Evolutionary conservation across 2,329 filamentous ascomycete species (phyloP).

Genomic region (Pseudogymnoascus sp.): DNA sequence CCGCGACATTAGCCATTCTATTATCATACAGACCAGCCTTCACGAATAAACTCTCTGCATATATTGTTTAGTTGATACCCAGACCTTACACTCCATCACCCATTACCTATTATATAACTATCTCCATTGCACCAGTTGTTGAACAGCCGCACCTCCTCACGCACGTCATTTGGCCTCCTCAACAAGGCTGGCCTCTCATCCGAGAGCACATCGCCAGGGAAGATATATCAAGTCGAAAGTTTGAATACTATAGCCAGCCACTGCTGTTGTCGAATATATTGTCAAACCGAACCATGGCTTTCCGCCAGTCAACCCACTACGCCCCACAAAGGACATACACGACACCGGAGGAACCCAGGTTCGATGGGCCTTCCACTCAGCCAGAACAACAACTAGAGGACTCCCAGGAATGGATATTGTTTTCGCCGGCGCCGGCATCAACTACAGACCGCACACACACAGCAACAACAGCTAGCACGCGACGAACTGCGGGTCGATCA

Average conservation of each 20-base stretch:
- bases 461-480: slow-evolving; percentile 46
- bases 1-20: slow-evolving; percentile 1
- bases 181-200: background rate
- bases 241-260: background rate
- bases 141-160: background rate
- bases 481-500: slow-evolving; percentile 60
- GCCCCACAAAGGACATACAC: slow-evolving; percentile 39
- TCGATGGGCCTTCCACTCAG: slow-evolving; percentile 16
- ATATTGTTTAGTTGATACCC: slow-evolving; percentile 3
- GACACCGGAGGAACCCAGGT: slow-evolving; percentile 31
- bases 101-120: background rate
- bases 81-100: background rate
- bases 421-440: slow-evolving; percentile 65
- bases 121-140: background rate
- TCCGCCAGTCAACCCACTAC: slow-evolving; percentile 50
- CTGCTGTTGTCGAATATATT: background rate
- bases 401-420: slow-evolving; percentile 92
- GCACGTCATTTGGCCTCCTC: background rate
- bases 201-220: background rate
- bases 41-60: background rate
- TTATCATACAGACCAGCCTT: background rate
- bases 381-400: slow-evolving; percentile 48
- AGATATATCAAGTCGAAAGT: background rate
- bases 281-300: slow-evolving; percentile 38
- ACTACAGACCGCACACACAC: slow-evolving; percentile 61